These are phyloP conservation scores for Medicago truncatula DNA, from an alignment of 306 rosid species.

Conservation along the genomic window MtrunA17r5.0-ANR NC_053042.1:35055001-35055500, in stretches of 20 bases:
- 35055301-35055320: conserved; percentile 55
- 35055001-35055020: conserved; percentile 49
- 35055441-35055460: conserved; percentile 48
- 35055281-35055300: conserved; percentile 60
- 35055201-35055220: conserved; percentile 58
- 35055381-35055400: conserved; percentile 87
- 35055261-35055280: conserved; percentile 63
- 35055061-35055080: conserved; percentile 61
- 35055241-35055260: conserved; percentile 69
- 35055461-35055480: conserved; percentile 49
- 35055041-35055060: neutral
- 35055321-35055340: conserved; percentile 55
- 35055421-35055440: conserved; percentile 55
- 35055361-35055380: conserved; percentile 76
- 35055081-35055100: conserved; percentile 68
- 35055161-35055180: conserved; percentile 72
- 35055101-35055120: conserved; percentile 74
- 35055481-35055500: conserved; percentile 49
- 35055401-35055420: conserved; percentile 69
- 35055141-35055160: conserved; percentile 41
- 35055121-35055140: conserved; percentile 68
- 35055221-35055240: conserved; percentile 65
- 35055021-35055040: conserved; percentile 48
- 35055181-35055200: conserved; percentile 63
- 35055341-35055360: conserved; percentile 80